phyloP scores from a whole-genome alignment of 257 asterid genomes.

The Perilla frutescens region DNA sequence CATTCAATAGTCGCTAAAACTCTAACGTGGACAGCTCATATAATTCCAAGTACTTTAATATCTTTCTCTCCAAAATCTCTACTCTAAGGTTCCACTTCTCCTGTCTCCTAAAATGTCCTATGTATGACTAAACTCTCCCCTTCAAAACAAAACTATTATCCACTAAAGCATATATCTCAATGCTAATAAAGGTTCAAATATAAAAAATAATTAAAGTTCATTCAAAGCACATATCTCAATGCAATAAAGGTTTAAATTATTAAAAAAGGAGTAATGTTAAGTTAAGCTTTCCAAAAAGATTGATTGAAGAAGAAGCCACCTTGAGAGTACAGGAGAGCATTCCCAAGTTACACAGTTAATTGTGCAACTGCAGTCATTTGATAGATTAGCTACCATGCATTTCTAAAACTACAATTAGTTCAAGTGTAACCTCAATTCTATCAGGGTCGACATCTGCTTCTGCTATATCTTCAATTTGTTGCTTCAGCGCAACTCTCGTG shows the following conservation, averaged over 20 bases:
- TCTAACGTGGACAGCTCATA: not conserved
- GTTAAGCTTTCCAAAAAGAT: not conserved
- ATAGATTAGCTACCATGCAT: constrained; percentile 6
- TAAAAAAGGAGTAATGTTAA: not conserved
- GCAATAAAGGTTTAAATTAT: not conserved
- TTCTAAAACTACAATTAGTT: constrained; percentile 1
- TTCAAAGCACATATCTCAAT: not conserved
- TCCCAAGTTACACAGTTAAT: not conserved
- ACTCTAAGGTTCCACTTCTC: not conserved
- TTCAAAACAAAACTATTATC: not conserved
- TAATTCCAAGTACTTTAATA: too few species aligned
- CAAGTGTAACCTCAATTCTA: constrained; percentile 77
- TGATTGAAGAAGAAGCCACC: constrained; percentile 10
- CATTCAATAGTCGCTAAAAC: not conserved
- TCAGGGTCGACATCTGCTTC: constrained; percentile 81
- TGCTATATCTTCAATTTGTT: constrained; percentile 58
- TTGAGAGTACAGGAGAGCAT: not conserved
- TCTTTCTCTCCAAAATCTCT: too few species aligned
- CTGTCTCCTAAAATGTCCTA: constrained; percentile 3
- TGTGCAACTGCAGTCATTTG: constrained; percentile 11
- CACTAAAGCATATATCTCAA: not conserved
- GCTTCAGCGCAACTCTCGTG: constrained; percentile 62
- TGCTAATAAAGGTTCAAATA: not conserved
- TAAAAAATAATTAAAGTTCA: not conserved
- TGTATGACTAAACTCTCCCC: not conserved